Base-by-base conservation (phyloP, 164 flowering plant species). In the Sedum album region DNA sequence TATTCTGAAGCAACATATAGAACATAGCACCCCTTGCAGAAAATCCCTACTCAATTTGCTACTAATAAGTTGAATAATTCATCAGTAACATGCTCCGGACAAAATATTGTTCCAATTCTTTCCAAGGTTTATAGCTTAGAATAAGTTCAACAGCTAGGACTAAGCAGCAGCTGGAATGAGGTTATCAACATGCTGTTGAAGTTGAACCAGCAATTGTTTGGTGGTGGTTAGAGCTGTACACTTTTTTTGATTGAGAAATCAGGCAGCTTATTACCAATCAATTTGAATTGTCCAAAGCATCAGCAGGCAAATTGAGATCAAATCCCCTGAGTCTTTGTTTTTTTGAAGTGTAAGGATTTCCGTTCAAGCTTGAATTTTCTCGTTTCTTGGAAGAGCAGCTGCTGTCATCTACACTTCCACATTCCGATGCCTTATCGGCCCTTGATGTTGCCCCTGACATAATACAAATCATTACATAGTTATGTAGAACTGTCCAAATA, bases 241-340 rank as follows among this genome's bases (percentile, higher is more conserved):
- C 72, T 77, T 69, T 57, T 55, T 51, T 66, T 6, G 51, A 42
- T 41, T 66, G 68, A 23, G 44, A 49, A 66, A 53, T 55, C 44
- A 28, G 41, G 68, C 39, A 31, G 39, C 28, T 3, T 31, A 41
- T 48, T 28, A n/a, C 66, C 80, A 76, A 83, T 53, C 78, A 77
- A 69, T 76, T 77, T 11, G 28, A 28, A 57, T 28, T 25, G 74
- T 85, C 88, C 8, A 80, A 39, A 33, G 76, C 79, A 73, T 86
- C 90, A n/a, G 85, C 81, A 5, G 86, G 85, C 69, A 80, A 60
- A 74, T 85, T 85, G 42, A 85, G 76, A 73, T 85, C 89, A 57
- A 83, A 57, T 13, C 33, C 62, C 23, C 26, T 7, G 2, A 7
- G 60, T 23, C 28, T 30, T 30, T 26, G 62, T 57, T 57, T 57